Percentiles rank a stretch among this genome's conserved stretches.
Evolutionary conservation across 352 stramenopile genomes (phyloP).

Genomic region (Phytopythium helicoides): DNA sequence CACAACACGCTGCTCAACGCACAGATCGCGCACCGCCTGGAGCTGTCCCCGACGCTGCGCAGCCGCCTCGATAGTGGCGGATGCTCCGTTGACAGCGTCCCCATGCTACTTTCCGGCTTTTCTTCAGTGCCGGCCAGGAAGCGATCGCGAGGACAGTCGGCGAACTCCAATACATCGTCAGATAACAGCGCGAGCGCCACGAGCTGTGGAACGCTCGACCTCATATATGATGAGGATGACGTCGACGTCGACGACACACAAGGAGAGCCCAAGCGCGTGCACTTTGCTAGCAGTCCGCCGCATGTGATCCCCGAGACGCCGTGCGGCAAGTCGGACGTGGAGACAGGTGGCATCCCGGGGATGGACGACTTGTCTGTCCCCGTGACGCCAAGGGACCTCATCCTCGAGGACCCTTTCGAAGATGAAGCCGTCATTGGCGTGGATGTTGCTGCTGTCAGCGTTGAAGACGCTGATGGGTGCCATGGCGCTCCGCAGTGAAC

Average conservation of each 20-base stretch:
- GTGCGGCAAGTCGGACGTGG: neutral
- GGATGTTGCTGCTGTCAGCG: neutral
- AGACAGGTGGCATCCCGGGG: neutral
- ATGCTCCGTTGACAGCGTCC: neutral
- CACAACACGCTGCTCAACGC: conserved; percentile 83
- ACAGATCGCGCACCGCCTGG: conserved; percentile 71
- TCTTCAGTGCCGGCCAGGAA: conserved; percentile 25
- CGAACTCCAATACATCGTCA: conserved; percentile 48
- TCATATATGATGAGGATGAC: conserved; percentile 27
- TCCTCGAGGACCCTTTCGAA: neutral
- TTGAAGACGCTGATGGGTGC: neutral
- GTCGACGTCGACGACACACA: conserved; percentile 27
- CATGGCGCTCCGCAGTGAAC: neutral
- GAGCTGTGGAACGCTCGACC: conserved; percentile 37
- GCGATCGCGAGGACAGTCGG: conserved; percentile 47
- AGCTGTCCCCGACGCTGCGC: conserved; percentile 53
- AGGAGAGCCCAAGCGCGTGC: conserved; percentile 43
- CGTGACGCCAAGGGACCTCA: conserved; percentile 2
- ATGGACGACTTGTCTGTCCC: conserved; percentile 1
- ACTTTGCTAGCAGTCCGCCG: conserved; percentile 40
- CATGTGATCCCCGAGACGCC: conserved; percentile 39
- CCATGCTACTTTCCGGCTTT: neutral
- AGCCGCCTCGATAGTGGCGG: conserved; percentile 9
- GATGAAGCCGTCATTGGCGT: conserved; percentile 4
- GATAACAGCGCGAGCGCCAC: conserved; percentile 42